Evolutionary conservation across 257 asterid species (phyloP).

Genomic region (Knoxia roxburghii): DNA sequence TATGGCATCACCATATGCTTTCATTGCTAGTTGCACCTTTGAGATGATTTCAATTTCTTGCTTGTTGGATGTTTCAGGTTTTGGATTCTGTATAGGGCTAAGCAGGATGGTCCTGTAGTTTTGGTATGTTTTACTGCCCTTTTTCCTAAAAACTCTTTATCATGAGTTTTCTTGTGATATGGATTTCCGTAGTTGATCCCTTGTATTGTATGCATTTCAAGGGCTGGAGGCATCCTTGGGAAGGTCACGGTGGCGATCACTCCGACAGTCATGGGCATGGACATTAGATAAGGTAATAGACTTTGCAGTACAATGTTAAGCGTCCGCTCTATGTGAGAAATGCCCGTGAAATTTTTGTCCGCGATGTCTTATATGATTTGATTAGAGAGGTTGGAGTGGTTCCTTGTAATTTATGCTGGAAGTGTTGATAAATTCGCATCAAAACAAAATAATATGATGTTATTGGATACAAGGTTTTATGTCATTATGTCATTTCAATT

Average conservation of each 20-base stretch:
- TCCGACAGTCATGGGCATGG: constrained; percentile 5
- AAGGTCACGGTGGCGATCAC: constrained; percentile 9
- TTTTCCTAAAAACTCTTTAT: background rate
- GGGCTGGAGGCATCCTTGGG: constrained; percentile 16
- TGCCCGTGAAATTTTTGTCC: background rate
- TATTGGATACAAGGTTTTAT: background rate
- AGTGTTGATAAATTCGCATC: background rate
- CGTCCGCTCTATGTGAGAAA: background rate
- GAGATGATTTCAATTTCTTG: background rate
- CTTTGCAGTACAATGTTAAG: background rate
- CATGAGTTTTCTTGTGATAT: background rate
- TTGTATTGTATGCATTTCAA: background rate
- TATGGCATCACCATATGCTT: too few species aligned
- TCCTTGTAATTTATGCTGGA: background rate
- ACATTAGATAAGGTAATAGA: constrained; percentile 42
- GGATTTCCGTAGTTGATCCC: background rate
- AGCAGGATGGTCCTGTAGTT: constrained; percentile 10
- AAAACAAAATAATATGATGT: background rate
- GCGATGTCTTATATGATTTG: background rate
- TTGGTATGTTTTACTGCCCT: background rate
- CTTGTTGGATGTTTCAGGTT: constrained; percentile 3
- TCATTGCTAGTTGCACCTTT: background rate
- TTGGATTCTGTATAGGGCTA: constrained; percentile 8
- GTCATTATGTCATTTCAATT: too few species aligned
- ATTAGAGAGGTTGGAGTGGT: background rate